Percentiles rank a stretch among this genome's conserved stretches.
phyloP scores from a whole-genome alignment of 768 basidiomycete species.

The Lactifluus subvellereus region DNA sequence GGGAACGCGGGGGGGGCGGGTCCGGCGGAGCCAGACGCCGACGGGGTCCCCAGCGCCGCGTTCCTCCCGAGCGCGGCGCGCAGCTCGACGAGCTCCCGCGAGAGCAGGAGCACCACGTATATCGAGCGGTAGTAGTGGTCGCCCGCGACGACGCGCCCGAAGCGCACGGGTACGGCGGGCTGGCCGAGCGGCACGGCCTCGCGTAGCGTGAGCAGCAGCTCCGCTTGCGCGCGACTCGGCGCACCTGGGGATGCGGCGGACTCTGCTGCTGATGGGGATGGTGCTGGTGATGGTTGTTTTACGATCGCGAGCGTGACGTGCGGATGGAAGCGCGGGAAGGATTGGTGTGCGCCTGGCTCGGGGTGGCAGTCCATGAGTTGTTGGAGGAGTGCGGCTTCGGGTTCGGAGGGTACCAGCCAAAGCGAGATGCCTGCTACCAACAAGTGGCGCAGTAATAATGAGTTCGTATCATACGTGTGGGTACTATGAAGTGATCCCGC shows the following conservation, averaged over 20 bases:
- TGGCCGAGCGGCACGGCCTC: constrained; percentile 36
- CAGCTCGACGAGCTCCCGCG: constrained; percentile 42
- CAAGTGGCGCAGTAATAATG: background rate
- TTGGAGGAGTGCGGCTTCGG: constrained; percentile 40
- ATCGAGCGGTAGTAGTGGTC: constrained; percentile 68
- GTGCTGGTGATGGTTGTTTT: constrained; percentile 29
- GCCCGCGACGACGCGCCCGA: constrained; percentile 51
- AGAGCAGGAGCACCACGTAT: constrained; percentile 46
- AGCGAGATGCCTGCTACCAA: constrained; percentile 46
- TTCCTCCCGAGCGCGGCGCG: constrained; percentile 41
- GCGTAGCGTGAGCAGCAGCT: constrained; percentile 33
- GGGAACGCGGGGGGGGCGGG: constrained; percentile 55
- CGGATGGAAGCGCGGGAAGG: constrained; percentile 56
- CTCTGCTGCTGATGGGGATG: background rate
- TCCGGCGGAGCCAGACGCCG: too few species aligned
- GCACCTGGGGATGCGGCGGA: background rate
- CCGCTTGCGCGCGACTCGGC: background rate
- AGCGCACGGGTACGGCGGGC: constrained; percentile 38
- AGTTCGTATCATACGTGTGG: background rate
- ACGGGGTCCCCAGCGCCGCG: constrained; percentile 30
- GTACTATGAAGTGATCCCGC: background rate
- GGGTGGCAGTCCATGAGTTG: constrained; percentile 41
- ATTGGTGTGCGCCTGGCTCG: constrained; percentile 34
- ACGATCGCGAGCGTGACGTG: constrained; percentile 62
- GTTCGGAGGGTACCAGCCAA: constrained; percentile 62